Conservation (phyloP, 768 basidiomycete species). For the Saitozyma sp. region DNA sequence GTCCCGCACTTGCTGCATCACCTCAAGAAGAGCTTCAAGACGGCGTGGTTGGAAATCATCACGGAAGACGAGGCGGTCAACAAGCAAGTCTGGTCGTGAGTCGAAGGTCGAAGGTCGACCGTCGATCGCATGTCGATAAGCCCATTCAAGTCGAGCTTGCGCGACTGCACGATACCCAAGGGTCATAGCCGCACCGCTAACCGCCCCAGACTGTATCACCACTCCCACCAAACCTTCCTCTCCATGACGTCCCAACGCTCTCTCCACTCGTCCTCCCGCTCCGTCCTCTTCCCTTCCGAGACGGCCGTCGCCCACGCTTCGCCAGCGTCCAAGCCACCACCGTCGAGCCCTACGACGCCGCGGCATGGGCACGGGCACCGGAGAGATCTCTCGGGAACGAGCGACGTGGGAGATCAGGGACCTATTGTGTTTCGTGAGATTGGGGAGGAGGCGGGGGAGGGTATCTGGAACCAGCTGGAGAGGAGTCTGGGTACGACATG, state of each 20-base stretch:
- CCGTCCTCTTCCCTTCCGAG: conserved; percentile 14
- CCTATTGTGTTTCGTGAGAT: conserved; percentile 31
- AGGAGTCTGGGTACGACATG: not conserved
- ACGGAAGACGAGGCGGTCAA: conserved; percentile 39
- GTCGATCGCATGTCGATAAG: not conserved
- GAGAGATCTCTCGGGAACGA: conserved; percentile 2
- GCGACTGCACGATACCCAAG: not conserved
- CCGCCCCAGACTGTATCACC: conserved; percentile 34
- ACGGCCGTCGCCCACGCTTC: not conserved
- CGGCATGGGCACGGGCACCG: not conserved
- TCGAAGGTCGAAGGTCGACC: too few relatives aligned
- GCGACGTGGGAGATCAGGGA: conserved; percentile 10
- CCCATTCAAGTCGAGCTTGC: not conserved
- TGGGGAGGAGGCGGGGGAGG: conserved; percentile 16
- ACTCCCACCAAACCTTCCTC: conserved; percentile 42
- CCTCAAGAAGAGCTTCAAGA: conserved; percentile 36
- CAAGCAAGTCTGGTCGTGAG: conserved; percentile 44
- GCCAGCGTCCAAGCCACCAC: not conserved
- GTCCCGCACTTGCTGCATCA: conserved; percentile 34
- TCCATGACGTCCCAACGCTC: conserved; percentile 39
- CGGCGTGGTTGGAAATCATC: conserved; percentile 17
- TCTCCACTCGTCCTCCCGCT: conserved; percentile 16
- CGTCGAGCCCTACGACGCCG: conserved; percentile 7
- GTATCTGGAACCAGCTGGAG: conserved; percentile 23
- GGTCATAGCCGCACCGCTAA: not conserved